A percentile compares a stretch with the other conserved stretches of the same genome.
Conservation (phyloP, 495 filamentous ascomycete genomes). For the Daldinia bambusicola region DNA sequence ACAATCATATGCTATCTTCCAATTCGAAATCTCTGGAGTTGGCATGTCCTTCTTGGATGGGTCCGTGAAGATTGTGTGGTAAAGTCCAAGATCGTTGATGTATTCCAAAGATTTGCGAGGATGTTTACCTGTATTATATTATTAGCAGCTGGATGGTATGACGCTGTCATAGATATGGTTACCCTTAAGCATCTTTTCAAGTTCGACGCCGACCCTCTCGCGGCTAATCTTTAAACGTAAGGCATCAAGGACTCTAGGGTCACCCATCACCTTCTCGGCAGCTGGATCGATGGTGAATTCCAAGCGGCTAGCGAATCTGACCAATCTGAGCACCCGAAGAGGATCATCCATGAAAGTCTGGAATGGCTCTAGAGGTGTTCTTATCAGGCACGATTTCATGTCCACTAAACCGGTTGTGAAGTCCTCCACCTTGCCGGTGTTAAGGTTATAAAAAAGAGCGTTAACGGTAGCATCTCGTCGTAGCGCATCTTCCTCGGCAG, state of each 20-base stretch:
- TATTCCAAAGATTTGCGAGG: constrained; percentile 74
- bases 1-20: constrained; percentile 63
- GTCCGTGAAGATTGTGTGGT: constrained; percentile 82
- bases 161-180: neutral
- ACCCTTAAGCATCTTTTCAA: constrained; percentile 92
- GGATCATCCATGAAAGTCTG: constrained; percentile 97
- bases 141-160: constrained; percentile 18
- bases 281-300: constrained; percentile 77
- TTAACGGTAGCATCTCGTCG: constrained; percentile 95
- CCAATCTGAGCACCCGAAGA: constrained; percentile 84
- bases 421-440: constrained; percentile 81
- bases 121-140: constrained; percentile 64
- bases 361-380: constrained; percentile 87
- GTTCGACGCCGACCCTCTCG: constrained; percentile 83
- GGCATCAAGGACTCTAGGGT: constrained; percentile 75
- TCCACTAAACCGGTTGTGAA: constrained; percentile 83
- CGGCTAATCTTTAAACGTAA: constrained; percentile 91
- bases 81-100: constrained; percentile 78
- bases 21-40: constrained; percentile 53
- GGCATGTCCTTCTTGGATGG: constrained; percentile 57
- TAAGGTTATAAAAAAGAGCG: constrained; percentile 94
- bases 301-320: constrained; percentile 89
- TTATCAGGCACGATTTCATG: constrained; percentile 75
- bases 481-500: constrained; percentile 86
- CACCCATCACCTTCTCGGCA: constrained; percentile 77